Percentiles rank a stretch among this genome's conserved stretches.
Evolutionary conservation across 306 rosid genomes (phyloP).

Genomic region (Ormosia semicastrata): DNA sequence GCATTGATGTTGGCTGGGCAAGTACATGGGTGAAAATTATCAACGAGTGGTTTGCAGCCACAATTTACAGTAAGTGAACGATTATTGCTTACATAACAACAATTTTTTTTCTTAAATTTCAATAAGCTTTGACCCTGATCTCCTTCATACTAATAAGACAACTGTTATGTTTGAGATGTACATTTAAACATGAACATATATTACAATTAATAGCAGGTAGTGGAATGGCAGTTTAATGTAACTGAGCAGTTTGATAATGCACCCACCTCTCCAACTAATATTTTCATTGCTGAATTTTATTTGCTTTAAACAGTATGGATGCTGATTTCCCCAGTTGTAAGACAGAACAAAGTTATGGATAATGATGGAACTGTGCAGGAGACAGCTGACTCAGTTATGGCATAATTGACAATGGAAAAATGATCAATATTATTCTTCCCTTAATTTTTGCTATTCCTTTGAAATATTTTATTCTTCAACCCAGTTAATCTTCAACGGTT

Average conservation of each 20-base stretch:
- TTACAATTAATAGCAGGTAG: not conserved
- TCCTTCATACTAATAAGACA: not conserved
- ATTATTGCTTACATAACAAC: not conserved
- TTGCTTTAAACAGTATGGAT: constrained; percentile 69
- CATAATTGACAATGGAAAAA: constrained; percentile 29
- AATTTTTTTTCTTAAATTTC: not conserved
- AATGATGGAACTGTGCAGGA: constrained; percentile 43
- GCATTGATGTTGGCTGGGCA: constrained; percentile 91
- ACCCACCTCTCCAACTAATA: not conserved
- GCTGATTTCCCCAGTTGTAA: constrained; percentile 67
- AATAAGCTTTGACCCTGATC: not conserved
- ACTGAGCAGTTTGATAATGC: not conserved
- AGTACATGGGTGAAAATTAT: constrained; percentile 83
- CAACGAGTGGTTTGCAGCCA: constrained; percentile 92
- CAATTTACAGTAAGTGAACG: constrained; percentile 68
- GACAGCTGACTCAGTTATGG: constrained; percentile 33
- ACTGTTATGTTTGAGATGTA: not conserved
- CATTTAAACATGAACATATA: not conserved
- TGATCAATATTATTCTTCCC: not conserved
- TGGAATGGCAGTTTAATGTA: not conserved
- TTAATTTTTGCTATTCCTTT: not conserved
- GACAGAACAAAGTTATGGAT: constrained; percentile 45
- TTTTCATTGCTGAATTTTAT: not conserved
- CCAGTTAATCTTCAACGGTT: not conserved
- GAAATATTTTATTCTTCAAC: not conserved